Evolutionary conservation across 768 basidiomycete genomes (phyloP), one percentile per base, ranked within the genome.

Genomic region (Phlegmacium glaucopus): DNA sequence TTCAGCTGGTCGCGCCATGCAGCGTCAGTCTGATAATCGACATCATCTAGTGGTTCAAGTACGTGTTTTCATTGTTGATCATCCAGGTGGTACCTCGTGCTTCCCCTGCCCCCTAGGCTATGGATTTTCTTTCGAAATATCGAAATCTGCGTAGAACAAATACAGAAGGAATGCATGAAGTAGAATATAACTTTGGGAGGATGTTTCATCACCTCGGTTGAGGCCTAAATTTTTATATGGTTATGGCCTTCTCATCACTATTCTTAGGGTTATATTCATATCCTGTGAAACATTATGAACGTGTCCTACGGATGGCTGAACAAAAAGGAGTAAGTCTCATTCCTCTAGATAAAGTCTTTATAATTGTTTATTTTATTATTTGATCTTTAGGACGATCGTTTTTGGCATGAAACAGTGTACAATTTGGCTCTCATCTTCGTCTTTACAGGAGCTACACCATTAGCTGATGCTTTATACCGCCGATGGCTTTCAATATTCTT

Each of bases 161-260:
- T 40, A 62, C 65, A 2, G 63, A 71, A 2, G 72, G 70, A 3
- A 55, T 76, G 17, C 77, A 82, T 25, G 94, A 98, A 63, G 85
- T 95, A 4, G 91, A 99, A 48, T 97, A 80, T 63, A 99, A 99
- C 64, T 90, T 94, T 60, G 95, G 87, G 0, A 75, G 95, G 39
- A 80, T 83, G 1, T 98, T 96, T 62, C 95, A 98, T 60, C 89
- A 94, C 49, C 72, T 96, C n/a, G 90, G 93, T 92, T 51, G 45
- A 77, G 11, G 2, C 2, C n/a, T 34, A 4, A 34, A n/a, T n/a
- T n/a, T n/a, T n/a, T 10, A 10, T n/a, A 34, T 34, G 2, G 2
- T 11, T 34, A 13, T n/a, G 30, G 30, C 10, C n/a, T 10, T 10
- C 32, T 29, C 41, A 27, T 25, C 50, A 2, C 16, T 34, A 16